A percentile compares a stretch with the other conserved stretches of the same genome.
Evolutionary conservation across 148 eudicot species (phyloP).

Genomic region (Linanthus parryae): DNA sequence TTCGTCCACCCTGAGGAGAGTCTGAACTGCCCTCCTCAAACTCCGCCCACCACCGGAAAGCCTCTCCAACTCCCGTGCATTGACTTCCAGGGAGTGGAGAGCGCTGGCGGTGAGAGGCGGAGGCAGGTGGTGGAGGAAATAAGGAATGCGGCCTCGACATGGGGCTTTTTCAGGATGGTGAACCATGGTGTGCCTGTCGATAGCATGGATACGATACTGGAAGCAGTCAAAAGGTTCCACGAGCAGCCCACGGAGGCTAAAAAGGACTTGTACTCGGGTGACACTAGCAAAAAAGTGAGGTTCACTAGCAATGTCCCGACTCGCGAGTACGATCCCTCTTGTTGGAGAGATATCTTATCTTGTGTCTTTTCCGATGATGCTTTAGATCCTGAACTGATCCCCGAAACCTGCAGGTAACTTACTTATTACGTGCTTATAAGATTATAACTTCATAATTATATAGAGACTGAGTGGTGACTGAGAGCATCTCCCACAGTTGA

Average conservation of each 20-base stretch:
- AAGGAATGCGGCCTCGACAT: constrained; percentile 16
- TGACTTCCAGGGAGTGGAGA: constrained; percentile 26
- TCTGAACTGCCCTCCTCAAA: not conserved
- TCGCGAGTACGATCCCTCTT: constrained; percentile 14
- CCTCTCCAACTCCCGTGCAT: constrained; percentile 30
- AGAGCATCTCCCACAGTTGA: too few species aligned
- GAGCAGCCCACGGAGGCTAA: constrained; percentile 43
- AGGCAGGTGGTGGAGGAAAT: constrained; percentile 16
- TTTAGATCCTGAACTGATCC: constrained; percentile 22
- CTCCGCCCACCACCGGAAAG: not conserved
- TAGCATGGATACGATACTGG: constrained; percentile 10
- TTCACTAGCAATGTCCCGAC: constrained; percentile 19
- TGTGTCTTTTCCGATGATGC: constrained; percentile 19
- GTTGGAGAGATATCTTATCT: constrained; percentile 45
- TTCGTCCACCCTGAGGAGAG: constrained; percentile 36
- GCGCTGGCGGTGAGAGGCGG: constrained; percentile 10
- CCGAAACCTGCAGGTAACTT: constrained; percentile 34
- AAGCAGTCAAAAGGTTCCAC: constrained; percentile 19
- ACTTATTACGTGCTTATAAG: too few species aligned
- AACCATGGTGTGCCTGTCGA: constrained; percentile 21
- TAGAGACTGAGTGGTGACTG: too few species aligned
- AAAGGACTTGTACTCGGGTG: constrained; percentile 28
- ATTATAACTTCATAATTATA: too few species aligned
- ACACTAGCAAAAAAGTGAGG: constrained; percentile 17
- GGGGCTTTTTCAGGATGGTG: constrained; percentile 27